A percentile compares a stretch with the other conserved stretches of the same genome.
Conservation (phyloP, 1,284 basidiomycete genomes). For the Boletus mariae region DNA sequence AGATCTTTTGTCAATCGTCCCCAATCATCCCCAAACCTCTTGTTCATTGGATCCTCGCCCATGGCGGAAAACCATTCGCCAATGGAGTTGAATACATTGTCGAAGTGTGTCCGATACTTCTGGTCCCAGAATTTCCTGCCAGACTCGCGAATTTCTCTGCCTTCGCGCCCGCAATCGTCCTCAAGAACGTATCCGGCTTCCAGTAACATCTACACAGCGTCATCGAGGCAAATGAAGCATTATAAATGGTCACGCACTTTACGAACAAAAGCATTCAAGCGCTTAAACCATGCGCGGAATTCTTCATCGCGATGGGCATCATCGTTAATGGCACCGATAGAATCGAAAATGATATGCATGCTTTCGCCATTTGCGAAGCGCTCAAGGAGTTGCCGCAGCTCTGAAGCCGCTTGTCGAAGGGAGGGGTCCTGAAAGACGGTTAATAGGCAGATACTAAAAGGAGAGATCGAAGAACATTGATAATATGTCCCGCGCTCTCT, state of each 20-base stretch:
- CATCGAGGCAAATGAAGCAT: not conserved
- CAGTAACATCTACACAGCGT: conserved; percentile 55
- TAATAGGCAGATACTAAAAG: not conserved
- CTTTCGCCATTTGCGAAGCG: conserved; percentile 82
- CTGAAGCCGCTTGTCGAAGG: conserved; percentile 55
- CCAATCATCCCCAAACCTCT: conserved; percentile 80
- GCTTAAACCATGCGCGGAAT: conserved; percentile 74
- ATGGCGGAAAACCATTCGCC: conserved; percentile 80
- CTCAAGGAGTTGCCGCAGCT: conserved; percentile 82
- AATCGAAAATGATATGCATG: conserved; percentile 68
- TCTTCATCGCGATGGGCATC: conserved; percentile 77
- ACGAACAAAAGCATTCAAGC: conserved; percentile 64
- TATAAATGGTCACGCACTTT: conserved; percentile 41
- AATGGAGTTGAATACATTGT: conserved; percentile 71
- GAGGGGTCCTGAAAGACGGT: conserved; percentile 43
- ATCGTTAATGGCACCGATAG: conserved; percentile 70
- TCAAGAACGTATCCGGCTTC: conserved; percentile 89
- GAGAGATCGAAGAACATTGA: conserved; percentile 17
- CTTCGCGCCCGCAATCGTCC: conserved; percentile 67
- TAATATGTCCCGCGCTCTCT: conserved; percentile 33
- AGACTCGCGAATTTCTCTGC: conserved; percentile 56
- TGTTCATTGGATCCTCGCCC: conserved; percentile 82
- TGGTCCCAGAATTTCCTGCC: conserved; percentile 80
- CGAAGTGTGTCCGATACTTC: conserved; percentile 85
- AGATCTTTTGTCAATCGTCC: conserved; percentile 80